phyloP scores from a whole-genome alignment of 2,329 filamentous ascomycete species.

The Saccharata proteae region DNA sequence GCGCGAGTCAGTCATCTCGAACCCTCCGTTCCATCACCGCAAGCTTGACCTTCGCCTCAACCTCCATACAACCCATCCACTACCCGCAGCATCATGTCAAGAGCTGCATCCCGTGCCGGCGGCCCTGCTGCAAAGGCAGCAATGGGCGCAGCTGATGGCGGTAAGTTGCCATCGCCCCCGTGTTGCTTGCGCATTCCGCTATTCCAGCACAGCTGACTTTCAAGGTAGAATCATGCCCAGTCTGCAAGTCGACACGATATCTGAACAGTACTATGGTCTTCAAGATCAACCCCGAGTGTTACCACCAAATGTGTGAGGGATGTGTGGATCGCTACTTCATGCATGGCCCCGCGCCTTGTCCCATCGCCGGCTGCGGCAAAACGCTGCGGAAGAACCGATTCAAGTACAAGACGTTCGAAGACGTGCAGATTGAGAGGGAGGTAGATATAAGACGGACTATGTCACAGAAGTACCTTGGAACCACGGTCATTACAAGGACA shows the following conservation, averaged over 20 bases:
- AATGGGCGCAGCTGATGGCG: slow-evolving; percentile 20
- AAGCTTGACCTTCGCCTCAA: too few species aligned
- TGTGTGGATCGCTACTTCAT: slow-evolving; percentile 94
- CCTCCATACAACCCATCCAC: too few species aligned
- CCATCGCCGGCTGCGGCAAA: slow-evolving; percentile 75
- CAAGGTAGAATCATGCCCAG: slow-evolving; percentile 68
- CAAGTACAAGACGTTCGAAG: slow-evolving; percentile 77
- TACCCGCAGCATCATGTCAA: slow-evolving; percentile 26
- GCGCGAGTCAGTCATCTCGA: too few species aligned
- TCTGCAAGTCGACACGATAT: slow-evolving; percentile 95
- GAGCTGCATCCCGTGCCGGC: slow-evolving; percentile 16
- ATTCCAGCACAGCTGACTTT: slow-evolving; percentile 6
- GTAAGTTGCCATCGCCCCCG: slow-evolving; percentile 21
- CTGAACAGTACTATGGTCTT: slow-evolving; percentile 90
- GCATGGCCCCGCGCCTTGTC: slow-evolving; percentile 81
- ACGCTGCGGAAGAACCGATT: slow-evolving; percentile 80
- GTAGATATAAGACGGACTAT: slow-evolving; percentile 81
- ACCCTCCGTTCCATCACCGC: too few species aligned
- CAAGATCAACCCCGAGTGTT: slow-evolving; percentile 95
- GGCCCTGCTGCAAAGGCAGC: slow-evolving; percentile 18
- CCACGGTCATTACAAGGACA: too few species aligned
- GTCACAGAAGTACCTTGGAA: too few species aligned
- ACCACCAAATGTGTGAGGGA: slow-evolving; percentile 96
- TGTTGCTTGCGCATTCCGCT: slow-evolving; percentile 3
- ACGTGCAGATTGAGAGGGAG: slow-evolving; percentile 79